Evolutionary conservation across 176 grass and related monocot genomes (phyloP).

Genomic region (Aegilops speltoides): DNA sequence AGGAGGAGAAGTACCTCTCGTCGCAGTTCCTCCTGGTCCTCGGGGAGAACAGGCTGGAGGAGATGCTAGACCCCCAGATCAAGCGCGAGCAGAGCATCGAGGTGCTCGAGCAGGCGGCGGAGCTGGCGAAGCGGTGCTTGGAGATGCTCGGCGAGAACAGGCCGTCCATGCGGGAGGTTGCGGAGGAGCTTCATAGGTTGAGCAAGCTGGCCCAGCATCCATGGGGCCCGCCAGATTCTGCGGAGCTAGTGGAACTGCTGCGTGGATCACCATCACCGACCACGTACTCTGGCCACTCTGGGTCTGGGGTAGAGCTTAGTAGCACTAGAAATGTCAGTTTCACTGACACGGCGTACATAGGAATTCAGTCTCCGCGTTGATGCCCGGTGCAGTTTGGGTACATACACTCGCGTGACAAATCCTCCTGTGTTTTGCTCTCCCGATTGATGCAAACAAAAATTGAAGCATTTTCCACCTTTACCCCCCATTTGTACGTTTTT

Average conservation of each 20-base stretch:
- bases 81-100: conserved; percentile 36
- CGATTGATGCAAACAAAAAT: too few species aligned
- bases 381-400: background rate
- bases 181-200: conserved; percentile 41
- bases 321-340: conserved; percentile 7
- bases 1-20: conserved; percentile 45
- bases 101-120: conserved; percentile 37
- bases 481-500: too few species aligned
- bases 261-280: background rate
- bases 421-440: background rate
- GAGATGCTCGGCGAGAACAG: conserved; percentile 58
- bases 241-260: conserved; percentile 37
- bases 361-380: conserved; percentile 47
- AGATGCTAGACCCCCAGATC: conserved; percentile 53
- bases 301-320: conserved; percentile 22
- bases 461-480: too few species aligned
- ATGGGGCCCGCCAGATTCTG: conserved; percentile 14
- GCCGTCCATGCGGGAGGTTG: conserved; percentile 57
- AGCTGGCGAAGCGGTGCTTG: conserved; percentile 57
- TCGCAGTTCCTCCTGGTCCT: conserved; percentile 35
- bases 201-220: conserved; percentile 35
- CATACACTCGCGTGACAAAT: background rate
- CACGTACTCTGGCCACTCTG: background rate
- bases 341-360: conserved; percentile 24
- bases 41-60: conserved; percentile 34